Evolutionary conservation across 441 rosid genomes (phyloP).

Genomic region (Gossypium gossypioides): DNA sequence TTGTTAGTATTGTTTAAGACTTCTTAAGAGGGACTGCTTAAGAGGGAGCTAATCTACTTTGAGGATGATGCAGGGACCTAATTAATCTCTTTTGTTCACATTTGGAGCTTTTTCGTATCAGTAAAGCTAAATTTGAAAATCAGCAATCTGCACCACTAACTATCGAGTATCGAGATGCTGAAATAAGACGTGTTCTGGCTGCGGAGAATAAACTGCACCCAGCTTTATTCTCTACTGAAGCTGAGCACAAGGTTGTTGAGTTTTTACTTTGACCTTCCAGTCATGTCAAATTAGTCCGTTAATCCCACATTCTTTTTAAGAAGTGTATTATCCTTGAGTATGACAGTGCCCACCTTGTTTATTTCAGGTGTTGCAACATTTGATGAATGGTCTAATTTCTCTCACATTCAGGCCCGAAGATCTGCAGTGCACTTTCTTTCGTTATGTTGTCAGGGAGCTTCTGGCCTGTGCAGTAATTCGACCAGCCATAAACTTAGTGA

Average conservation of each 20-base stretch:
- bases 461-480: slow-evolving; percentile 93
- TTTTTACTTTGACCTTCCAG: slow-evolving; percentile 8
- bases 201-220: slow-evolving; percentile 83
- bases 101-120: slow-evolving; percentile 76
- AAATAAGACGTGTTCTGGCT: slow-evolving; percentile 58
- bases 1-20: not conserved
- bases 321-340: slow-evolving; percentile 3
- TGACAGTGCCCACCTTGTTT: slow-evolving; percentile 17
- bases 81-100: slow-evolving; percentile 60
- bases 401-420: slow-evolving; percentile 79
- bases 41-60: slow-evolving; percentile 28
- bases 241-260: slow-evolving; percentile 80
- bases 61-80: slow-evolving; percentile 69
- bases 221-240: slow-evolving; percentile 82
- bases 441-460: slow-evolving; percentile 73
- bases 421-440: slow-evolving; percentile 75
- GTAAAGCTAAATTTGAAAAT: slow-evolving; percentile 63
- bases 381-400: slow-evolving; percentile 74
- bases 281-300: not conserved
- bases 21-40: slow-evolving; percentile 19
- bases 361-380: slow-evolving; percentile 84
- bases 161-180: slow-evolving; percentile 59
- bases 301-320: not conserved
- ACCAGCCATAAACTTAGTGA: slow-evolving; percentile 81
- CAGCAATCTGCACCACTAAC: slow-evolving; percentile 34